phyloP scores from a whole-genome alignment of 2,329 filamentous ascomycete species.

The Phialemonium atrogriseum region DNA sequence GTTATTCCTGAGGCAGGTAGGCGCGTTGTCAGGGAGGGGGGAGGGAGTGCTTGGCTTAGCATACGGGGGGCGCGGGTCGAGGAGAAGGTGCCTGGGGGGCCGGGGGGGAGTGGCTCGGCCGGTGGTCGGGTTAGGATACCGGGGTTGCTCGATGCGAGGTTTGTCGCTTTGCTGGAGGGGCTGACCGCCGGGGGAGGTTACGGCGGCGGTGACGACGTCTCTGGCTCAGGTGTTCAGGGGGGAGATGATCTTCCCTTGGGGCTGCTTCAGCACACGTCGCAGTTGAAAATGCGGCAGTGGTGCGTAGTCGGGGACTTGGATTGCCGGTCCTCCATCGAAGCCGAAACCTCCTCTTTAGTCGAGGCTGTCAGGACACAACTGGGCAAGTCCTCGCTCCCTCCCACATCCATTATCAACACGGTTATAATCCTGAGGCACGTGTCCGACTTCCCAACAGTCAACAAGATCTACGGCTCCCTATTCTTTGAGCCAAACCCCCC shows the following conservation, averaged over 20 bases:
- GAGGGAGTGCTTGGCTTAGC: slow-evolving; percentile 67
- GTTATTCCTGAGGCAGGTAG: slow-evolving; percentile 46
- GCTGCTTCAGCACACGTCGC: slow-evolving; percentile 1
- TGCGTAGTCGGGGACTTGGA: slow-evolving; percentile 16
- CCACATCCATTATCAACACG: slow-evolving; percentile 42
- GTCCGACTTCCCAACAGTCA: slow-evolving; percentile 68
- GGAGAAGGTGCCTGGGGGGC: slow-evolving; percentile 15
- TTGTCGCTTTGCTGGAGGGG: slow-evolving; percentile 29
- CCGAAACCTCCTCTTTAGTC: slow-evolving; percentile 41
- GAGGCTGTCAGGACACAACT: slow-evolving; percentile 34
- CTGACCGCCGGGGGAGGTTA: slow-evolving; percentile 12
- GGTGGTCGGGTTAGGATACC: slow-evolving; percentile 47
- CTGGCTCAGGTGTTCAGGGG: not conserved
- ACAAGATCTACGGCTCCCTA: slow-evolving; percentile 64
- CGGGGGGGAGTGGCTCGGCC: slow-evolving; percentile 4
- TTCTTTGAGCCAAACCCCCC: slow-evolving; percentile 78
- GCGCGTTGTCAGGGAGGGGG: slow-evolving; percentile 55
- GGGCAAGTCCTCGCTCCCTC: slow-evolving; percentile 21
- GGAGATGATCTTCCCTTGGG: no score
- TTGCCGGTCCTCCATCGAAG: slow-evolving; percentile 26
- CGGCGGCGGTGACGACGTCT: not conserved
- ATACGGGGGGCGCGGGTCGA: slow-evolving; percentile 49
- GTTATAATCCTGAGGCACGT: slow-evolving; percentile 70
- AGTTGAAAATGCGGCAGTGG: slow-evolving; percentile 25
- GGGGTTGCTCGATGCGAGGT: slow-evolving; percentile 57